These are phyloP conservation scores for Sporopachydermia lactativora DNA, from an alignment of 805 yeast genomes.

Conservation along the genomic window DNA sequence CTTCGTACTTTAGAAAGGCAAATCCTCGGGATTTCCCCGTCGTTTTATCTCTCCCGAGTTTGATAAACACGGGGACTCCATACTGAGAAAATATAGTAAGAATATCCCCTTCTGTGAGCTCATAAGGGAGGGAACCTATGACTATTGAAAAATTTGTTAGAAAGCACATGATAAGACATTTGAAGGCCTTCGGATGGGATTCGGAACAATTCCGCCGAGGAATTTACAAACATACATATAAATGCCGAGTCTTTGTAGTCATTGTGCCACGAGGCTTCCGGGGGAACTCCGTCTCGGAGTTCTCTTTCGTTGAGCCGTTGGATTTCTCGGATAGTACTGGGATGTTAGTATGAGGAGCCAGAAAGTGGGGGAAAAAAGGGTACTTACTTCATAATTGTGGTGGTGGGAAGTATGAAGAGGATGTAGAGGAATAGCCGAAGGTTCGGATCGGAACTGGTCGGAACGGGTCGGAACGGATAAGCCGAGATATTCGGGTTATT, in stretches of 20 bases:
- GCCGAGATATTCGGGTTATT: too few relatives aligned
- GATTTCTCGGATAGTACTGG: constrained; percentile 24
- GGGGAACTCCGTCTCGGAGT: constrained; percentile 40
- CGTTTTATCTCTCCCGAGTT: constrained; percentile 49
- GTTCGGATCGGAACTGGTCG: too few relatives aligned
- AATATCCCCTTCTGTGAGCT: constrained; percentile 62
- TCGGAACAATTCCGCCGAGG: too few relatives aligned
- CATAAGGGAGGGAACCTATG: constrained; percentile 58
- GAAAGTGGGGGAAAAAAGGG: neutral
- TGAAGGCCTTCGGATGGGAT: too few relatives aligned
- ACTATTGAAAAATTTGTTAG: too few relatives aligned
- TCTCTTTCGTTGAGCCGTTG: constrained; percentile 53
- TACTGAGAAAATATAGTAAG: constrained; percentile 74
- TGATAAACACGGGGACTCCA: constrained; percentile 72
- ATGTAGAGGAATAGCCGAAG: too few relatives aligned
- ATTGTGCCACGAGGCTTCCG: constrained; percentile 76
- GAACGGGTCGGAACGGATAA: too few relatives aligned
- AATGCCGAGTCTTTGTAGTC: constrained; percentile 70
- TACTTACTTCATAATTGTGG: too few relatives aligned
- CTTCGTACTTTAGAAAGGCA: constrained; percentile 73
- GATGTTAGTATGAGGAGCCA: neutral
- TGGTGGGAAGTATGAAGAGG: too few relatives aligned
- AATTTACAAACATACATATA: constrained; percentile 25
- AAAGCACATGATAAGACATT: too few relatives aligned
- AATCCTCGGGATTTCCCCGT: constrained; percentile 61